Evolutionary conservation across 108 stramenopile species (phyloP).

Genomic region (Mayamaea pseudoterrestris): DNA sequence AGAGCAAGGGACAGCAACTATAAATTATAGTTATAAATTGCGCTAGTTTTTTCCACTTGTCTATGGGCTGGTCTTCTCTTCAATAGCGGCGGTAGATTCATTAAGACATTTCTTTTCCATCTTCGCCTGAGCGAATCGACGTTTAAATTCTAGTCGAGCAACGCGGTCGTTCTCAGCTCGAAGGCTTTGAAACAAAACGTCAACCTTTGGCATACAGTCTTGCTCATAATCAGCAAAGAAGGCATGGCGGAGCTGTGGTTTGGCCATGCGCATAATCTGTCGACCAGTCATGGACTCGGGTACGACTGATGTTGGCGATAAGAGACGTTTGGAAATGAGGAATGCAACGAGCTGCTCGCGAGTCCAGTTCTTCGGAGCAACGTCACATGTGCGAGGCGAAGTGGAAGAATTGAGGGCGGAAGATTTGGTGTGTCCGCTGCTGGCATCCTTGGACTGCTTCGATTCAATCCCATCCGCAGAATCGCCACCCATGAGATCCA

Average conservation of each 20-base stretch:
- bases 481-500: neutral
- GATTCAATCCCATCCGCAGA: neutral
- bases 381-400: neutral
- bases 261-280: conserved; percentile 24
- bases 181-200: conserved; percentile 12
- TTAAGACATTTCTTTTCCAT: too few relatives aligned
- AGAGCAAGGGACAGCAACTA: neutral
- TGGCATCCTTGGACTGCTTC: too few relatives aligned
- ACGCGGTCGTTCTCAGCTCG: conserved; percentile 30
- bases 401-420: neutral
- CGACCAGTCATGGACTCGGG: conserved; percentile 16
- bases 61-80: too few relatives aligned
- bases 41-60: too few relatives aligned
- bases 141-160: conserved; percentile 19
- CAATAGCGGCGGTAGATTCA: too few relatives aligned
- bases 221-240: conserved; percentile 11
- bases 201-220: conserved; percentile 3
- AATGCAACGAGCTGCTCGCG: conserved; percentile 11
- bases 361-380: conserved; percentile 14
- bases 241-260: conserved; percentile 13
- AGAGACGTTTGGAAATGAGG: conserved; percentile 16
- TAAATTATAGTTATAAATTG: too few relatives aligned
- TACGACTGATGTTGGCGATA: neutral
- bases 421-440: too few relatives aligned
- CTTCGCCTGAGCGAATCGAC: conserved; percentile 7